A percentile compares a stretch with the other conserved stretches of the same genome.
These are phyloP conservation scores for rapeseed (Brassica napus) DNA, from an alignment of 345 rosid genomes.

Conservation along the genomic window DNA sequence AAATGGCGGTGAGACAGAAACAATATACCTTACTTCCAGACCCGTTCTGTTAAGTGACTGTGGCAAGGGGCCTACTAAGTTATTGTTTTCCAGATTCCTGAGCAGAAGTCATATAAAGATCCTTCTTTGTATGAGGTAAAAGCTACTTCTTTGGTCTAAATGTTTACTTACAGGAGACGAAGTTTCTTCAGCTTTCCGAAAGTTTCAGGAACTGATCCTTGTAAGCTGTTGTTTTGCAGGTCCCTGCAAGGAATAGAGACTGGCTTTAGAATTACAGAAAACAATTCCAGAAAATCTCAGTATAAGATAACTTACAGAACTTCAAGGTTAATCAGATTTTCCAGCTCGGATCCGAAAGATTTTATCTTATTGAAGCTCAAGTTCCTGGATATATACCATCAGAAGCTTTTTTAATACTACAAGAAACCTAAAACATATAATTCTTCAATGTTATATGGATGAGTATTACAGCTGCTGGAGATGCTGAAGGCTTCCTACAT, in stretches of 20 bases:
- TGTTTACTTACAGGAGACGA: conserved; percentile 65
- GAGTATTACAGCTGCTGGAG: conserved; percentile 72
- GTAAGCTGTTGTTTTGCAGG: conserved; percentile 77
- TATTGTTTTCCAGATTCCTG: conserved; percentile 89
- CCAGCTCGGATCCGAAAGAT: conserved; percentile 72
- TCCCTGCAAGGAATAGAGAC: conserved; percentile 51
- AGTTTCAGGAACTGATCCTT: conserved; percentile 71
- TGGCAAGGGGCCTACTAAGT: conserved; percentile 72
- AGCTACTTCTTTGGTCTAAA: conserved; percentile 8
- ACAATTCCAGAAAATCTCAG: not conserved
- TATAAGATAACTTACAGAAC: conserved; percentile 61
- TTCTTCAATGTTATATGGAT: not conserved
- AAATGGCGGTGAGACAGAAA: not conserved
- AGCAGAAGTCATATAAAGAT: conserved; percentile 1
- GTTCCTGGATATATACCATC: conserved; percentile 54
- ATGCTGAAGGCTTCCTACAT: conserved; percentile 72
- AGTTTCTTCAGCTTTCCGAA: conserved; percentile 71
- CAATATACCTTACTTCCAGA: conserved; percentile 68
- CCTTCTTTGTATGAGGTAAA: not conserved
- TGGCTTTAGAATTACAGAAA: not conserved
- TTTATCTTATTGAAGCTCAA: conserved; percentile 78
- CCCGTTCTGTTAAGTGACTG: conserved; percentile 63
- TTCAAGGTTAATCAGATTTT: conserved; percentile 62
- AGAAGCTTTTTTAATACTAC: conserved; percentile 3
- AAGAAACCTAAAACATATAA: not conserved